Conservation (phyloP, 2,329 filamentous ascomycete species). For the Clonostachys chloroleuca region DNA sequence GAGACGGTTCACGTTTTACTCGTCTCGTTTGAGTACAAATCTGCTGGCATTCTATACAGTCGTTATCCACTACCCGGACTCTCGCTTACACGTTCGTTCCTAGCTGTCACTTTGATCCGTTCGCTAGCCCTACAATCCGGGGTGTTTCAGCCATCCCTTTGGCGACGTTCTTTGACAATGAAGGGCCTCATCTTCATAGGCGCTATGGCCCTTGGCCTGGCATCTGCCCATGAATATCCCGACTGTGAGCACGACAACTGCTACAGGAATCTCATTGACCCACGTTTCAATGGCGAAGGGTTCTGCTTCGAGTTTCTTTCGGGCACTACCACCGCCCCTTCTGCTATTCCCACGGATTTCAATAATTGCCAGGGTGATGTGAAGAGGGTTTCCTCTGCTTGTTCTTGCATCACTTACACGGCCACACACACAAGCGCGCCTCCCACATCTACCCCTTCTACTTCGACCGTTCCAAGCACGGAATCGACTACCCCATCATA, state of each 20-base stretch:
- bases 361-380: conserved; percentile 17
- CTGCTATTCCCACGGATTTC: conserved; percentile 21
- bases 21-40: too few relatives aligned
- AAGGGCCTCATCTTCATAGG: conserved; percentile 3
- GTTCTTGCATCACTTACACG: conserved; percentile 30
- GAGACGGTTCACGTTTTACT: too few relatives aligned
- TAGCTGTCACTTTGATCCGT: too few relatives aligned
- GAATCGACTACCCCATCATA: conserved; percentile 1
- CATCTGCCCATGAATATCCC: conserved; percentile 1
- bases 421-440: conserved; percentile 15
- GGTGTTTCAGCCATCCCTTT: too few relatives aligned
- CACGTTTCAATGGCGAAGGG: conserved; percentile 15
- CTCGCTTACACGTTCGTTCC: too few relatives aligned
- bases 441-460: not conserved
- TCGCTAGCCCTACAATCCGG: too few relatives aligned
- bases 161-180: conserved; percentile 1
- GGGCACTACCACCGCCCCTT: conserved; percentile 15
- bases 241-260: conserved; percentile 11
- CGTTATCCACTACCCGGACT: too few relatives aligned
- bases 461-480: conserved; percentile 1
- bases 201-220: conserved; percentile 2
- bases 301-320: conserved; percentile 26
- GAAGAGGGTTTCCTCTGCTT: conserved; percentile 22
- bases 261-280: conserved; percentile 26
- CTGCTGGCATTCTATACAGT: too few relatives aligned